These are phyloP conservation scores for Anthoceros angustus DNA, from an alignment of 225 moss, liverwort and hornwort species.

Conservation along the genomic window DNA sequence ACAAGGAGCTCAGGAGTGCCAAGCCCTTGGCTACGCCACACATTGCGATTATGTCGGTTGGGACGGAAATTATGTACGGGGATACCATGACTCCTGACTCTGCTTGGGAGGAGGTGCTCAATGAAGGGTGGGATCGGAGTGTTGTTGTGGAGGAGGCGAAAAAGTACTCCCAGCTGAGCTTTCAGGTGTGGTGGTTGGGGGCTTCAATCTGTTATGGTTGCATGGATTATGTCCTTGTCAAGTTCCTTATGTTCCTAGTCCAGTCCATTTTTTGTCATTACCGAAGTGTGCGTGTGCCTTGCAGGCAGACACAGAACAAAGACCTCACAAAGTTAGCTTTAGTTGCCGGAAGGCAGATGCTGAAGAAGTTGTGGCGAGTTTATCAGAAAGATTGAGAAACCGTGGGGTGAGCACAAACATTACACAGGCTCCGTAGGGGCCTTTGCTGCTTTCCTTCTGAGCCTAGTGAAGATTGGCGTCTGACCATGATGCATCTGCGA, in stretches of 20 bases:
- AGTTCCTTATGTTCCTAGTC: too few relatives aligned
- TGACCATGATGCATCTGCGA: slow-evolving; percentile 5
- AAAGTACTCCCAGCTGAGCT: slow-evolving; percentile 41
- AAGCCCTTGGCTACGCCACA: slow-evolving; percentile 68
- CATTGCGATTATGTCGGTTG: slow-evolving; percentile 77
- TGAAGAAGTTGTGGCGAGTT: slow-evolving; percentile 25
- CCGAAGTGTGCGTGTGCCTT: background rate
- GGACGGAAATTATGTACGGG: slow-evolving; percentile 78
- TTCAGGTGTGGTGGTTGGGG: slow-evolving; percentile 33
- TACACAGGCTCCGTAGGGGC: background rate
- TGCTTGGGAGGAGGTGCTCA: slow-evolving; percentile 63
- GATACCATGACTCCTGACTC: slow-evolving; percentile 49
- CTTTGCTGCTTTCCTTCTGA: background rate
- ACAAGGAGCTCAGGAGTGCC: slow-evolving; percentile 42
- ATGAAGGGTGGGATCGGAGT: slow-evolving; percentile 76
- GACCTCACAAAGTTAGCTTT: slow-evolving; percentile 86
- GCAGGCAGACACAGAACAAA: slow-evolving; percentile 76
- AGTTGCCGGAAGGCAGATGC: slow-evolving; percentile 41
- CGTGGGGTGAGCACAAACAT: slow-evolving; percentile 31
- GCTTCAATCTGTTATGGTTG: background rate
- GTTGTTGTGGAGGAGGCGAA: slow-evolving; percentile 51
- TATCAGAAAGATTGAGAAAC: slow-evolving; percentile 37
- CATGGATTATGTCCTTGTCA: too few relatives aligned
- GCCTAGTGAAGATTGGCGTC: background rate
- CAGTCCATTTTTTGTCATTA: too few relatives aligned